Conservation (phyloP, 768 basidiomycete species). For the Gymnopilus junonius region DNA sequence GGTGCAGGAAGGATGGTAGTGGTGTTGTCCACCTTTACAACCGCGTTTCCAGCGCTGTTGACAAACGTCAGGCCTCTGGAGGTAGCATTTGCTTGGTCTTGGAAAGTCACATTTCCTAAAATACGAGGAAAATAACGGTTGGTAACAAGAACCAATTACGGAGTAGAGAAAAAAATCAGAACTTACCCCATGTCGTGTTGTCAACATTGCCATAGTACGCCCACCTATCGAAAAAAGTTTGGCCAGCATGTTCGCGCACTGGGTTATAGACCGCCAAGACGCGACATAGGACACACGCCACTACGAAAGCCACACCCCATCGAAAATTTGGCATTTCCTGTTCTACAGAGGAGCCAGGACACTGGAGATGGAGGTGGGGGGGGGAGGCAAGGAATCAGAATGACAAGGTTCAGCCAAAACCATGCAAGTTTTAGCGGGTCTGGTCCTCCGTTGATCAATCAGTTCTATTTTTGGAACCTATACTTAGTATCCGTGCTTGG, state of each 20-base stretch:
- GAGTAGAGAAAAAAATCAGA: neutral
- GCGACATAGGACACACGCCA: conserved; percentile 1
- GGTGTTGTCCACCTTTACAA: conserved; percentile 77
- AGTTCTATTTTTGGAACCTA: neutral
- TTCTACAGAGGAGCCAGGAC: neutral
- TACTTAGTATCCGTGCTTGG: neutral
- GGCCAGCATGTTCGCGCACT: conserved; percentile 48
- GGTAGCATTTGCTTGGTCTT: conserved; percentile 49
- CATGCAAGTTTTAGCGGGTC: neutral
- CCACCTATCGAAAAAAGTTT: conserved; percentile 59
- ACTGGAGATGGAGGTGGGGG: neutral
- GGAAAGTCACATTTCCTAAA: conserved; percentile 67
- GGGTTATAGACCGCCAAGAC: conserved; percentile 35
- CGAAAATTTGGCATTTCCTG: neutral
- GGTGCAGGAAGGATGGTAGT: conserved; percentile 47
- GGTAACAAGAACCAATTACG: neutral
- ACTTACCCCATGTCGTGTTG: conserved; percentile 49
- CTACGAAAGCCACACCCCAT: neutral
- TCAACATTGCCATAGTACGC: conserved; percentile 54
- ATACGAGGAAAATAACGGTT: neutral
- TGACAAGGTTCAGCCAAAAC: neutral
- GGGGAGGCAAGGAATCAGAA: neutral
- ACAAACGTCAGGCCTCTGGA: conserved; percentile 59
- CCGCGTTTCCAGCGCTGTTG: conserved; percentile 62
- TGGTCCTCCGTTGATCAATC: neutral